Base-by-base conservation (phyloP, 2,329 filamentous ascomycete genomes). In the Neoscytalidium dimidiatum region DNA sequence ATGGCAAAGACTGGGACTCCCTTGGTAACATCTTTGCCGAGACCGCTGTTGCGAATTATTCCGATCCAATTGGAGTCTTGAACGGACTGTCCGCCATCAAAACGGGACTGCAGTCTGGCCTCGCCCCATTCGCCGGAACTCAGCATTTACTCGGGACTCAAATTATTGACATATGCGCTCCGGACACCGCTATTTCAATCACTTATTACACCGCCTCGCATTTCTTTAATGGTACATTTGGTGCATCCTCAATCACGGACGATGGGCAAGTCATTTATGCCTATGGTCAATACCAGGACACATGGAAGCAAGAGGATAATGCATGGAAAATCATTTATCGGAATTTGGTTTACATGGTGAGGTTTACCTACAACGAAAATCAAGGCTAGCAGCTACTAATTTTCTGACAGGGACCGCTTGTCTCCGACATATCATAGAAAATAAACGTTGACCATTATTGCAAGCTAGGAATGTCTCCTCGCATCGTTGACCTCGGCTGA, bases 1-100 rank as follows among this genome's bases (percentile, higher is more conserved):
- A 70, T 41, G 66, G 66, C 31, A 68, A 68, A 35, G 60, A 68
- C n/a, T 70, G 69, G 49, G 49, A n/a, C 4, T 28, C 64, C 3
- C 67, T 71, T 17, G 48, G 38, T 26, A 29, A 44, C 41, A 61
- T 71, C 28, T 70, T 71, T 51, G 62, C 67, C 2, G 7, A 44
- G 1, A 28, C 69, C 35, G 67, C 63, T 3, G 60, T 69, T 19
- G 69, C 69, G 2, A 67, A 70, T 53, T 70, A 68, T 49, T 66
- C 66, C 1, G 66, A 46, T 1, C 67, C 66, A 1, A 6, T 69
- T 4, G 64, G 62, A 26, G 63, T 70, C 9, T 14, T 68, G n/a
- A 35, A 19, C 1, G 60, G 62, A 5, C 31, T 44, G 3, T 41
- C 29, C 14, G 35, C 44, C 14, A 61, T 70, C 17, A 26, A 64